Evolutionary conservation across 306 rosid species (phyloP), one percentile per base, ranked within the genome.

Genomic region (Hippophae rhamnoides): DNA sequence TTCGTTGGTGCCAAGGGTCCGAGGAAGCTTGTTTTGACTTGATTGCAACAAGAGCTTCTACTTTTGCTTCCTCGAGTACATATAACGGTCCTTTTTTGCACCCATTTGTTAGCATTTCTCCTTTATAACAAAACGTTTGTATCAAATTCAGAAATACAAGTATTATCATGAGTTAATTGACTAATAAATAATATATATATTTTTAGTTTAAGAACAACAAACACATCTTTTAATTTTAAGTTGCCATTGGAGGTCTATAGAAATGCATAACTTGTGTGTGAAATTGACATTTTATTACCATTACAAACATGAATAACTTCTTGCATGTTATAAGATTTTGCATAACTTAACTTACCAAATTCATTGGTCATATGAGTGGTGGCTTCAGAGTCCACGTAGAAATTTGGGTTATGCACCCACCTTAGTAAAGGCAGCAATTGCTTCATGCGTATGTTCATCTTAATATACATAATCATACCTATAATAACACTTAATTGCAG

Each of bases 101-200:
- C 58, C 23, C 38, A 8, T 7, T 54, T 7, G 5, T 49, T 43
- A 41, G 9, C 14, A 2, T 41, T 13, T 42, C 10, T 42, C 38
- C 49, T 43, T 58, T 7, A 58, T 56, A 42, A 66, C 41, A 56
- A 66, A 66, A 46, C 48, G 18, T 57, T 41, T 40, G 41, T 13
- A 25, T 38, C 47, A 41, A 66, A 56, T 57, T 27, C 57, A 31
- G 50, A 59, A 44, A 6, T 44, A 1, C 47, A 44, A 6, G 1
- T 1, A 44, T 10, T 44, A 10, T 44, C 23, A 18, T 18, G 23
- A 18, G 23, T 18, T 18, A 18, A 18, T 18, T 18, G 23, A 0
- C 23, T 18, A 18, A 18, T 18, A 18, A 1, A 18, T 18, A 18
- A 18, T 18, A 18, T 18, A 0, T 18, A 0, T 44, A 5, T 44